A percentile compares a stretch with the other conserved stretches of the same genome.
Evolutionary conservation across 768 basidiomycete species (phyloP).

Genomic region (Pulveroboletus sp.): DNA sequence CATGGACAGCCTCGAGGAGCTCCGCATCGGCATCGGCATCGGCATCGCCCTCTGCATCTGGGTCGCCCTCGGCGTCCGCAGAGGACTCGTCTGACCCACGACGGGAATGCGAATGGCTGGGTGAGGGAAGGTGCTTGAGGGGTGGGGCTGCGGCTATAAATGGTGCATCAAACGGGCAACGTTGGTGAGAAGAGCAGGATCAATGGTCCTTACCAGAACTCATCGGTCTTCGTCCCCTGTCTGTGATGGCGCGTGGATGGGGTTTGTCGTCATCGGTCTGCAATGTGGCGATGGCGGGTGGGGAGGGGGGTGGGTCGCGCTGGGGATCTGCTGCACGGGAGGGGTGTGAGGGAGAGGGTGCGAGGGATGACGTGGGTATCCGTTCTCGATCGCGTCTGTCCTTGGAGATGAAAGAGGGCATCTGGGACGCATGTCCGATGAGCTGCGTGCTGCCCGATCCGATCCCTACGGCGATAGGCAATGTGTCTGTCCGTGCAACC

Average conservation of each 20-base stretch:
- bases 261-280: slow-evolving; percentile 26
- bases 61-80: slow-evolving; percentile 30
- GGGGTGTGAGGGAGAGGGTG: slow-evolving; percentile 13
- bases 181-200: neutral
- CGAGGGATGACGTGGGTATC: slow-evolving; percentile 24
- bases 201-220: slow-evolving; percentile 23
- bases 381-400: slow-evolving; percentile 28
- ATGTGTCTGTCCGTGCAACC: slow-evolving; percentile 29
- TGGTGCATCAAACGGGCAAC: slow-evolving; percentile 3
- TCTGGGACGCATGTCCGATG: slow-evolving; percentile 22
- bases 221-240: slow-evolving; percentile 28
- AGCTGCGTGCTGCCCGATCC: slow-evolving; percentile 25
- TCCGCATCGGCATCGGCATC: slow-evolving; percentile 41
- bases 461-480: slow-evolving; percentile 28
- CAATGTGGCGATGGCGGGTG: slow-evolving; percentile 32
- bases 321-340: slow-evolving; percentile 14
- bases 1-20: slow-evolving; percentile 50
- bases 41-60: slow-evolving; percentile 39
- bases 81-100: slow-evolving; percentile 28
- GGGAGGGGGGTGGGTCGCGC: slow-evolving; percentile 31
- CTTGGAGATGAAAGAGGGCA: slow-evolving; percentile 25
- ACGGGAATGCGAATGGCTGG: slow-evolving; percentile 23
- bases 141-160: slow-evolving; percentile 16
- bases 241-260: slow-evolving; percentile 18
- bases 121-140: slow-evolving; percentile 25